Evolutionary conservation across 2,329 filamentous ascomycete genomes (phyloP).

Genomic region (Atkinsonella texensis): DNA sequence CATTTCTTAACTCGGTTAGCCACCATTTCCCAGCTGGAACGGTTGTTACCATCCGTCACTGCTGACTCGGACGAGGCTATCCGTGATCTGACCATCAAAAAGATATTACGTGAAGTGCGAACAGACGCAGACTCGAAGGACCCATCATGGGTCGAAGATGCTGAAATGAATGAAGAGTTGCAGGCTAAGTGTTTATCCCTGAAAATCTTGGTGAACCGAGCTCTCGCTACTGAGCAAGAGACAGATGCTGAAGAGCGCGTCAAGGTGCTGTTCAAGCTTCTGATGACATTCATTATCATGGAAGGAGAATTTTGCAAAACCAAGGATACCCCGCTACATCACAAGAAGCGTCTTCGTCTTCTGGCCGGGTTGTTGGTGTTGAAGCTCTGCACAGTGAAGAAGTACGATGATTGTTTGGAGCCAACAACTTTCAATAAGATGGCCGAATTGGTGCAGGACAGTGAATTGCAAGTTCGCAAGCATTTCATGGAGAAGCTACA

Average conservation of each 20-base stretch:
- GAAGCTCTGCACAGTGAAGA: slow-evolving; percentile 69
- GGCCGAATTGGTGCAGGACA: slow-evolving; percentile 71
- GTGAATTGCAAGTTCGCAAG: slow-evolving; percentile 58
- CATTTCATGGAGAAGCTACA: slow-evolving; percentile 77
- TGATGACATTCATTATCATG: slow-evolving; percentile 63
- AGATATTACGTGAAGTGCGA: slow-evolving; percentile 61
- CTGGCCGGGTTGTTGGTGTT: slow-evolving; percentile 68
- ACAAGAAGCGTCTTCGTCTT: slow-evolving; percentile 71
- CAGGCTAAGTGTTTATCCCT: slow-evolving; percentile 74
- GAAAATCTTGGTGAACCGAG: slow-evolving; percentile 74
- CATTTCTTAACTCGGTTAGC: slow-evolving; percentile 67
- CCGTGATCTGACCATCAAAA: slow-evolving; percentile 61
- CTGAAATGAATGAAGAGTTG: slow-evolving; percentile 65
- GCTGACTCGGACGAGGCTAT: slow-evolving; percentile 67
- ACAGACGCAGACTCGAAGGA: slow-evolving; percentile 44
- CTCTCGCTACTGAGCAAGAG: slow-evolving; percentile 48
- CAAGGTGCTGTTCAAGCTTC: slow-evolving; percentile 60
- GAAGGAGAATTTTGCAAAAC: slow-evolving; percentile 72
- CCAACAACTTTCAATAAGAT: slow-evolving; percentile 69
- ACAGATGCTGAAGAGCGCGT: slow-evolving; percentile 46
- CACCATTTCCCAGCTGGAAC: slow-evolving; percentile 60
- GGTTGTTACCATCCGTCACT: slow-evolving; percentile 61
- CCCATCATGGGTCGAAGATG: slow-evolving; percentile 55
- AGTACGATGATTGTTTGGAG: slow-evolving; percentile 63
- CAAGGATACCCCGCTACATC: slow-evolving; percentile 61